These are phyloP conservation scores for Hypocreales sp. DNA, from an alignment of 2,329 filamentous ascomycete species.

Conservation along the genomic window DNA sequence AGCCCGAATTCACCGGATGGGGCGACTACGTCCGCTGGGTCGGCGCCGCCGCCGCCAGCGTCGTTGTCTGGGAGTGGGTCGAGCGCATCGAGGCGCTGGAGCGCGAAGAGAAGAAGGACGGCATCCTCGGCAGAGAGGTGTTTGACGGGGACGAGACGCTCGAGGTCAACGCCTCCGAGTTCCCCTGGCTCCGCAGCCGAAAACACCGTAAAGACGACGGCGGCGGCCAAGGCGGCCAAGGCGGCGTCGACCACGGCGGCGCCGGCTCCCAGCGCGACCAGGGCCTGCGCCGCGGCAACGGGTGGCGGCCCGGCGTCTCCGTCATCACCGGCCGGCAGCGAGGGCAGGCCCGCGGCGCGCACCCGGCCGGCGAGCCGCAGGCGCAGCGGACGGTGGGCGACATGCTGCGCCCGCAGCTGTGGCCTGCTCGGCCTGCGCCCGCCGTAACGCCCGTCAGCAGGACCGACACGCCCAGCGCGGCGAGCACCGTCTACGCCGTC, in stretches of 20 bases:
- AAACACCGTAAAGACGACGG: constrained; percentile 17
- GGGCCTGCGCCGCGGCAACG: constrained; percentile 5
- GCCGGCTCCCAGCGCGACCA: constrained; percentile 2
- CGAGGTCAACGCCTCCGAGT: constrained; percentile 40
- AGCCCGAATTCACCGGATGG: constrained; percentile 78
- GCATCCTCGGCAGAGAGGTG: constrained; percentile 76
- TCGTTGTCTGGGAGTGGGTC: constrained; percentile 98
- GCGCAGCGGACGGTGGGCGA: constrained; percentile 13
- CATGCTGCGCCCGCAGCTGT: constrained; percentile 32
- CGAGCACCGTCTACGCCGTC: constrained; percentile 48
- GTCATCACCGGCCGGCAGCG: constrained; percentile 12
- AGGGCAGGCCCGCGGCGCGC: constrained; percentile 6
- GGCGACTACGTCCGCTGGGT: constrained; percentile 94
- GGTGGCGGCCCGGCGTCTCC: constrained; percentile 14
- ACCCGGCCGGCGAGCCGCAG: constrained; percentile 9
- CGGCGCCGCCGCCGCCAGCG: constrained; percentile 83
- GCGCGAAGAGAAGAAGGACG: constrained; percentile 85
- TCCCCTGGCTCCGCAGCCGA: constrained; percentile 27
- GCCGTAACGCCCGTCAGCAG: constrained; percentile 42
- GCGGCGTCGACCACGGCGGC: constrained; percentile 14
- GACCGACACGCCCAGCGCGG: constrained; percentile 46
- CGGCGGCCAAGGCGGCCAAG: constrained; percentile 11
- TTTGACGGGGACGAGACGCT: constrained; percentile 93
- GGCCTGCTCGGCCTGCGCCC: constrained; percentile 40
- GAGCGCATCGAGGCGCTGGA: constrained; percentile 87